These are phyloP conservation scores for Suillus discolor DNA, from an alignment of 768 basidiomycete species.

Conservation along the genomic window DNA sequence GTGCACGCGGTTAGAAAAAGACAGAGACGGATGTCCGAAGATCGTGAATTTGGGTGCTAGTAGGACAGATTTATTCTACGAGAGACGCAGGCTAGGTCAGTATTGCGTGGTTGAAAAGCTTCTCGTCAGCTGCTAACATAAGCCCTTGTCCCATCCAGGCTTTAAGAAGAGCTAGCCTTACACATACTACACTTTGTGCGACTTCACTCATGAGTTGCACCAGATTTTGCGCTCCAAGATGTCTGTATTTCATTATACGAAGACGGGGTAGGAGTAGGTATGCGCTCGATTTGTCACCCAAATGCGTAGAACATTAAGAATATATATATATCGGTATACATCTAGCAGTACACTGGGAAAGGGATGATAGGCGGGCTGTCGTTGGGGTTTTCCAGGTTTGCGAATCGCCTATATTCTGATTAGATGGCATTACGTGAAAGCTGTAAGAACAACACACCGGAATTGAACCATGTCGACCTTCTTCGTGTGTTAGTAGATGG, in stretches of 20 bases:
- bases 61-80: slow-evolving; percentile 91
- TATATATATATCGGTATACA: neutral
- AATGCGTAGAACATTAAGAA: slow-evolving; percentile 1
- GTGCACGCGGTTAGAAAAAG: slow-evolving; percentile 95
- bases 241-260: neutral
- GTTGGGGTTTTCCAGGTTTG: slow-evolving; percentile 58
- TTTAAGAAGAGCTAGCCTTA: slow-evolving; percentile 35
- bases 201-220: neutral
- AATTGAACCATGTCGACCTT: slow-evolving; percentile 78
- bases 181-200: neutral
- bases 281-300: too few relatives aligned
- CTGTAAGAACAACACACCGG: slow-evolving; percentile 45
- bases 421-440: neutral
- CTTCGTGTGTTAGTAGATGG: slow-evolving; percentile 3
- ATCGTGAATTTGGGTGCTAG: slow-evolving; percentile 96
- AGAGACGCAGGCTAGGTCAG: slow-evolving; percentile 80
- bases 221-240: neutral
- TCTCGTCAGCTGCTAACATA: neutral
- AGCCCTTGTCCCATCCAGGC: slow-evolving; percentile 16
- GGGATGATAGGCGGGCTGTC: slow-evolving; percentile 60
- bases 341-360: slow-evolving; percentile 58
- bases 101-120: neutral
- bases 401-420: slow-evolving; percentile 43
- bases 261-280: neutral
- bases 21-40: slow-evolving; percentile 98